Evolutionary conservation across 2,329 filamentous ascomycete genomes (phyloP).

Genomic region (Annulohypoxylon truncatum): DNA sequence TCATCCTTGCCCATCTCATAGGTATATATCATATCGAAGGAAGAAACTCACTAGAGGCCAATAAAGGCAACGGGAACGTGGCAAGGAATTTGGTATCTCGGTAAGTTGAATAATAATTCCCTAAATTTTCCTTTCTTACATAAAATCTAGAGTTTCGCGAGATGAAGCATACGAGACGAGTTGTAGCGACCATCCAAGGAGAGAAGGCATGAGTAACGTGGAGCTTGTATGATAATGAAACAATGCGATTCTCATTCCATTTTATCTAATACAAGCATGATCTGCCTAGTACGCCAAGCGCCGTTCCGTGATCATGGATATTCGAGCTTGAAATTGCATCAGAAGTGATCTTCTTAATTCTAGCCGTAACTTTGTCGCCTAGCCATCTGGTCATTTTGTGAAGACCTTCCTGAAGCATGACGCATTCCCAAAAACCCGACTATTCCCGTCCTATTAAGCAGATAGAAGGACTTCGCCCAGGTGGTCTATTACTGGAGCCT

Average conservation of each 20-base stretch:
- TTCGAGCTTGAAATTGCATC: not conserved
- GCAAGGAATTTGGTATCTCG: slow-evolving; percentile 95
- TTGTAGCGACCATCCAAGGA: slow-evolving; percentile 95
- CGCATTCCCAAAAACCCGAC: not conserved
- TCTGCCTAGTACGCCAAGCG: slow-evolving; percentile 21
- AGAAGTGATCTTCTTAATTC: not conserved
- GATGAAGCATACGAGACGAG: slow-evolving; percentile 78
- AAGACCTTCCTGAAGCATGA: not conserved
- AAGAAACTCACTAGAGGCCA: slow-evolving; percentile 4
- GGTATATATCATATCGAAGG: not conserved
- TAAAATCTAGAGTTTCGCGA: slow-evolving; percentile 73
- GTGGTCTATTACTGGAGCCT: not conserved
- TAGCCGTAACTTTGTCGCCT: not conserved
- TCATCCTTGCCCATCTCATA: slow-evolving; percentile 20
- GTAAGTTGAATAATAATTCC: not conserved
- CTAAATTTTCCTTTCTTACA: not conserved
- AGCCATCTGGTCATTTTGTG: not conserved
- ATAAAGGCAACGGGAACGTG: slow-evolving; percentile 72
- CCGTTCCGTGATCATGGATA: slow-evolving; percentile 5
- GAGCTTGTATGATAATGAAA: not conserved
- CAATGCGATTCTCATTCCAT: not conserved
- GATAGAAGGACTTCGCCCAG: not conserved
- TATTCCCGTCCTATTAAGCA: not conserved
- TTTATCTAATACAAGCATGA: slow-evolving; percentile 10
- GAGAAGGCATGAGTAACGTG: slow-evolving; percentile 66